These are phyloP conservation scores for Exophiala aquamarina DNA, from an alignment of 2,329 filamentous ascomycete species.

Conservation along the genomic window DNA sequence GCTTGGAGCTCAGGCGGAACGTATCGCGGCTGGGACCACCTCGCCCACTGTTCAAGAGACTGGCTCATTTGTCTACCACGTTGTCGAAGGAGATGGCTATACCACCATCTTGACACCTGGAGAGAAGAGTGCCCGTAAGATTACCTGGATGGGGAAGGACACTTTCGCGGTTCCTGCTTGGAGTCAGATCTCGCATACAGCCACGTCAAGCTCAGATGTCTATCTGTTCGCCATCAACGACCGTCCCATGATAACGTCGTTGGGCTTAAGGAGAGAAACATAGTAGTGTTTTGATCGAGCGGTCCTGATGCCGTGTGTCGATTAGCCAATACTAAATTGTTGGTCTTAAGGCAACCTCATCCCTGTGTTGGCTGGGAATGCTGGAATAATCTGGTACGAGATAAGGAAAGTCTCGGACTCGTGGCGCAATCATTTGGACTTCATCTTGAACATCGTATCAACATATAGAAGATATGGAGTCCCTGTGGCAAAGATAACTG, in stretches of 20 bases:
- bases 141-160: slow-evolving; percentile 50
- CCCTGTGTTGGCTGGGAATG: too few relatives aligned
- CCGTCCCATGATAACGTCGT: slow-evolving; percentile 51
- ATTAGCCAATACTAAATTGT: too few relatives aligned
- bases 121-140: slow-evolving; percentile 29
- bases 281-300: too few relatives aligned
- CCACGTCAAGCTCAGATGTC: slow-evolving; percentile 34
- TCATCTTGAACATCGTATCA: too few relatives aligned
- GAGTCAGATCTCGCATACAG: slow-evolving; percentile 50
- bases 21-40: slow-evolving; percentile 37
- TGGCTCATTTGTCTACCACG: slow-evolving; percentile 53
- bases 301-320: too few relatives aligned
- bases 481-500: too few relatives aligned
- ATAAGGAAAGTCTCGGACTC: too few relatives aligned
- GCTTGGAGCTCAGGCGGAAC: slow-evolving; percentile 48
- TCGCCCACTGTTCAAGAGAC: slow-evolving; percentile 49
- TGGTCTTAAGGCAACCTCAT: too few relatives aligned
- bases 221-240: slow-evolving; percentile 54
- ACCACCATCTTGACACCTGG: slow-evolving; percentile 1
- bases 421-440: too few relatives aligned
- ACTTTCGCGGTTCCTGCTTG: slow-evolving; percentile 57
- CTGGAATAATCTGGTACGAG: too few relatives aligned
- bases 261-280: slow-evolving; percentile 41
- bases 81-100: slow-evolving; percentile 47
- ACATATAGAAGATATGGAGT: too few relatives aligned